Evolutionary conservation across 2,329 filamentous ascomycete genomes (phyloP), one percentile per base, ranked within the genome.

Genomic region (Fusarium pseudonygamai): DNA sequence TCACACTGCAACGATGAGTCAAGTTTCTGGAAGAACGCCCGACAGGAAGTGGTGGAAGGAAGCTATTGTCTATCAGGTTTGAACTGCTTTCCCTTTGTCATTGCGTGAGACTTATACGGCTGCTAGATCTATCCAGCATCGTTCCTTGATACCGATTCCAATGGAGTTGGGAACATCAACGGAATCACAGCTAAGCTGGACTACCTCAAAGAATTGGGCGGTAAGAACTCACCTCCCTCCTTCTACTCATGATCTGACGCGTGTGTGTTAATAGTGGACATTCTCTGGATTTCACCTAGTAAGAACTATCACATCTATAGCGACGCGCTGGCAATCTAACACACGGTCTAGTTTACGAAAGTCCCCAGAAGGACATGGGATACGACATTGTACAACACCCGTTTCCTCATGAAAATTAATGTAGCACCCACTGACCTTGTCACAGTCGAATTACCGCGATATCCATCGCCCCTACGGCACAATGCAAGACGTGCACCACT

Each of bases 41-140:
- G 30, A 36, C 4, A 36, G 40, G 14, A 32, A 61, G 2, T 64
- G 61, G 61, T 64, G 61, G 61, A 61, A 64, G 13, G 45, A 61
- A 18, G 61, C 61, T 1, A 50, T 43, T 20, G 45, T 64, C 0
- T 60, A 64, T 20, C 61, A 64, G 55, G 61, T 64, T 11, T 43
- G 24, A 24, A 13, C 36, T 9, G 0, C 8, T 11, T n/a, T 9
- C 1, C 7, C 7, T n/a, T 18, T n/a, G 6, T 7, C 26, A 5
- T 4, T 24, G 7, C 4, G 2, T 0, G 4, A 6, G 15, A 49
- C 22, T 13, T 5, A 30, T 7, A n/a, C 4, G 4, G 4, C 1
- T 3, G 6, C 6, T 7, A 90, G 75, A 88, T 90, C 71, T 90
- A 89, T 75, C 87, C 87, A 2, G 83, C 87, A n/a, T 86, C 84